These are phyloP conservation scores for Mycena maculata DNA, from an alignment of 768 basidiomycete genomes.

Conservation along the genomic window DNA sequence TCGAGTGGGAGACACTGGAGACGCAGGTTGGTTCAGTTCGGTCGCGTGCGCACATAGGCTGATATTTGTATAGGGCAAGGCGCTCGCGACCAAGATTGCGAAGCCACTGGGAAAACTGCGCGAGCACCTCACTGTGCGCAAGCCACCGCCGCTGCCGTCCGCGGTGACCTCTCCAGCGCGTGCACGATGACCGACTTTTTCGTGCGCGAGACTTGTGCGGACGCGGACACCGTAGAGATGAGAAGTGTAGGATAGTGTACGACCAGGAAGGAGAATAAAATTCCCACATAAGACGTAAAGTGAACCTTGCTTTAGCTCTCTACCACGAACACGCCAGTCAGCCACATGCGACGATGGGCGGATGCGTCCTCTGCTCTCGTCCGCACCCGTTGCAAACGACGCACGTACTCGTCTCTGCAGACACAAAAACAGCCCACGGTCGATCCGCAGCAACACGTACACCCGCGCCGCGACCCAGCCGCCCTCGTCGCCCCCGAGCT, in stretches of 20 bases:
- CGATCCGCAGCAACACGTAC: background rate
- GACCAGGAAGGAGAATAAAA: background rate
- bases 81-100: conserved; percentile 57
- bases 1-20: conserved; percentile 76
- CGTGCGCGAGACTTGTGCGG: too few species aligned
- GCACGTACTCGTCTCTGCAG: conserved; percentile 24
- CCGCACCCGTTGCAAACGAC: conserved; percentile 30
- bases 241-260: background rate
- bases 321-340: background rate
- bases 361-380: conserved; percentile 18
- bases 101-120: conserved; percentile 57
- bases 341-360: conserved; percentile 34
- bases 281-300: too few species aligned
- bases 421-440: conserved; percentile 9
- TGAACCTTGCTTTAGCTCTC: too few species aligned
- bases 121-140: conserved; percentile 47
- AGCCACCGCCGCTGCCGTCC: conserved; percentile 44
- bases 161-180: conserved; percentile 49
- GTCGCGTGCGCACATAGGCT: conserved; percentile 20
- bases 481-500: conserved; percentile 80
- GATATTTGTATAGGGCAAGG: conserved; percentile 49
- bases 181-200: conserved; percentile 35
- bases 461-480: conserved; percentile 69
- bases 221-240: background rate
- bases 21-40: conserved; percentile 58